Conservation (phyloP, 1,284 basidiomycete genomes). For the Rhodotorula sp. region DNA sequence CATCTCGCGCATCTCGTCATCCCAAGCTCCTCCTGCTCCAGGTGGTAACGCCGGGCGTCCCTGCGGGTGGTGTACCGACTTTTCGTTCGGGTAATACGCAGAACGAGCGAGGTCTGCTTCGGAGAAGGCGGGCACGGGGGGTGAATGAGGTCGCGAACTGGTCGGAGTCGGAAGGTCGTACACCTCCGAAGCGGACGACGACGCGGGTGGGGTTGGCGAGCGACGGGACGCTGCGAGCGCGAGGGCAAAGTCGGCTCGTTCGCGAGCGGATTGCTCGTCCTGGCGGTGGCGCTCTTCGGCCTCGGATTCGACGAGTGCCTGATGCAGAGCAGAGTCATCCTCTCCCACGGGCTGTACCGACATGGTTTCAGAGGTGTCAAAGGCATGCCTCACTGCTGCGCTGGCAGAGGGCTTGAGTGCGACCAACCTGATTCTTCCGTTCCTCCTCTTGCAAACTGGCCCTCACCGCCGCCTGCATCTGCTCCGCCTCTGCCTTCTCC, state of each 20-base stretch:
- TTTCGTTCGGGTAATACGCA: conserved; percentile 10
- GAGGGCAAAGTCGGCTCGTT: conserved; percentile 11
- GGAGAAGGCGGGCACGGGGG: conserved; percentile 4
- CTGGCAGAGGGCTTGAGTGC: no score
- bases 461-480: conserved; percentile 12
- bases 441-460: conserved; percentile 5
- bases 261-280: not conserved
- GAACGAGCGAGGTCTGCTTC: conserved; percentile 11
- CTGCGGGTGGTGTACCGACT: conserved; percentile 12
- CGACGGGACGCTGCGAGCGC: not conserved
- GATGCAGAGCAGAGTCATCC: not conserved
- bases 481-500: conserved; percentile 13
- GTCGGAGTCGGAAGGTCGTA: not conserved
- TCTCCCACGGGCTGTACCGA: not conserved
- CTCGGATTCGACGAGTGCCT: not conserved
- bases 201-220: no score
- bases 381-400: no score
- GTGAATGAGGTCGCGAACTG: not conserved
- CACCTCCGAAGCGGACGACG: not conserved
- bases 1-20: conserved; percentile 30
- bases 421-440: not conserved
- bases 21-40: conserved; percentile 18
- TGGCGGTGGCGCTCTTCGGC: conserved; percentile 5
- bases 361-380: no score
- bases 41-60: conserved; percentile 23